Percentiles rank a stretch among this genome's conserved stretches.
These are phyloP conservation scores for Talaromyces sp. DNA, from an alignment of 2,329 filamentous ascomycete genomes.

Conservation along the genomic window DNA sequence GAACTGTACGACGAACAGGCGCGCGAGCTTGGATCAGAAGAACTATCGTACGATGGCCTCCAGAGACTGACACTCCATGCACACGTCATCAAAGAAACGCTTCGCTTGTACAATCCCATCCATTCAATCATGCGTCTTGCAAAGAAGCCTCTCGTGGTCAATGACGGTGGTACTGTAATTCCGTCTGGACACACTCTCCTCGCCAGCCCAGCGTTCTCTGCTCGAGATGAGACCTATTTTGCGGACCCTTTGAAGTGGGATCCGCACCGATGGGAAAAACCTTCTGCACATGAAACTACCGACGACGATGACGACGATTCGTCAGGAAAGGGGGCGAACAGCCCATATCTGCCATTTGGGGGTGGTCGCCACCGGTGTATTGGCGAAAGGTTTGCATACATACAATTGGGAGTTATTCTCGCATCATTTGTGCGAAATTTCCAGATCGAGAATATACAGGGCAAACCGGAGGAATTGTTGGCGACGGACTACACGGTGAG, in stretches of 20 bases:
- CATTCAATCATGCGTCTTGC: slow-evolving; percentile 93
- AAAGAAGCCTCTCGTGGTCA: slow-evolving; percentile 77
- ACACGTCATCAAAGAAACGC: slow-evolving; percentile 84
- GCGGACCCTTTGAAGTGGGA: slow-evolving; percentile 79
- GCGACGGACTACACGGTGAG: slow-evolving; percentile 5
- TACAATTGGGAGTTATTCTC: slow-evolving; percentile 81
- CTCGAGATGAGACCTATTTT: slow-evolving; percentile 68
- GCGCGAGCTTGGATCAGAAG: slow-evolving; percentile 63
- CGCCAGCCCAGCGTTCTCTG: slow-evolving; percentile 74
- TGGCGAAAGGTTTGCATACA: slow-evolving; percentile 91
- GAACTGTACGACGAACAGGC: slow-evolving; percentile 81
- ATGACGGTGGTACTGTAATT: slow-evolving; percentile 62
- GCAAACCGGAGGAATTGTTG: slow-evolving; percentile 22
- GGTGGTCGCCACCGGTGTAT: slow-evolving; percentile 92
- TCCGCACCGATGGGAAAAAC: slow-evolving; percentile 79
- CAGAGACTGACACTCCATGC: slow-evolving; percentile 73
- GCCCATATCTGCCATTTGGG: slow-evolving; percentile 89
- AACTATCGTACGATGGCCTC: slow-evolving; percentile 73
- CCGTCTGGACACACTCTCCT: slow-evolving; percentile 76
- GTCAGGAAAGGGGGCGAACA: slow-evolving; percentile 82
- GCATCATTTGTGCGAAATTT: slow-evolving; percentile 71
- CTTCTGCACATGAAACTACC: slow-evolving; percentile 14
- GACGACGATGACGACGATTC: slow-evolving; percentile 55
- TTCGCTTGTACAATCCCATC: slow-evolving; percentile 85
- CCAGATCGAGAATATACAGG: slow-evolving; percentile 70